Conservation (phyloP, 257 asterid genomes). For the Plantago major region DNA sequence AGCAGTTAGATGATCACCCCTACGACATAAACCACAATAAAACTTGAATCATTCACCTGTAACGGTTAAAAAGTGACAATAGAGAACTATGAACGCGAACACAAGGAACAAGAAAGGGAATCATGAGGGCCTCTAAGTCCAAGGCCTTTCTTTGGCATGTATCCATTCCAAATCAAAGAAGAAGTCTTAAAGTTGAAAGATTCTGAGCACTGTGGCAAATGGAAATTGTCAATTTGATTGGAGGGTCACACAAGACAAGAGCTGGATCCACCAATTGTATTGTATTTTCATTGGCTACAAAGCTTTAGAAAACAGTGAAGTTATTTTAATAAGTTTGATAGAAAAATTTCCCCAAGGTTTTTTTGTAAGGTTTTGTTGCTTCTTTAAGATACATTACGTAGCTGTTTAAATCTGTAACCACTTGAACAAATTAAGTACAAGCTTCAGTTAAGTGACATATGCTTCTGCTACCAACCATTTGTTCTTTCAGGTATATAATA, state of each 20-base stretch:
- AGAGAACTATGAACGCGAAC: no score
- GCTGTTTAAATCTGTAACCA: constrained; percentile 13
- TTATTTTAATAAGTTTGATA: not conserved
- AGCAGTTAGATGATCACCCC: not conserved
- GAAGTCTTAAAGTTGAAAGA: constrained; percentile 8
- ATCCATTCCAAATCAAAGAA: not conserved
- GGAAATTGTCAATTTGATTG: constrained; percentile 8
- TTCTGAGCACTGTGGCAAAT: constrained; percentile 9
- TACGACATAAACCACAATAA: no score
- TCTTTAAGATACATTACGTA: not conserved
- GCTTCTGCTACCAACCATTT: not conserved
- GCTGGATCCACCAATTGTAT: constrained; percentile 15
- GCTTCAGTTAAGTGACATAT: constrained; percentile 18
- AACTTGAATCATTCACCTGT: no score
- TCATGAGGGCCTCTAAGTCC: not conserved
- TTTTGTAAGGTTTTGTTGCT: constrained; percentile 9
- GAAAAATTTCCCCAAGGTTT: not conserved
- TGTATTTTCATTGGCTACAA: constrained; percentile 7
- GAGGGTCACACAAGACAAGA: constrained; percentile 21
- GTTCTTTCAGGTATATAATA: not conserved
- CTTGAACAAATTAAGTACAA: constrained; percentile 8
- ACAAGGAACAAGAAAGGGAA: no score
- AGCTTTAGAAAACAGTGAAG: not conserved
- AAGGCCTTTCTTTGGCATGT: not conserved
- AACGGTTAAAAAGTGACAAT: no score